Base-by-base conservation (phyloP, 352 stramenopile species). In the Phytophthora boehmeriae region DNA sequence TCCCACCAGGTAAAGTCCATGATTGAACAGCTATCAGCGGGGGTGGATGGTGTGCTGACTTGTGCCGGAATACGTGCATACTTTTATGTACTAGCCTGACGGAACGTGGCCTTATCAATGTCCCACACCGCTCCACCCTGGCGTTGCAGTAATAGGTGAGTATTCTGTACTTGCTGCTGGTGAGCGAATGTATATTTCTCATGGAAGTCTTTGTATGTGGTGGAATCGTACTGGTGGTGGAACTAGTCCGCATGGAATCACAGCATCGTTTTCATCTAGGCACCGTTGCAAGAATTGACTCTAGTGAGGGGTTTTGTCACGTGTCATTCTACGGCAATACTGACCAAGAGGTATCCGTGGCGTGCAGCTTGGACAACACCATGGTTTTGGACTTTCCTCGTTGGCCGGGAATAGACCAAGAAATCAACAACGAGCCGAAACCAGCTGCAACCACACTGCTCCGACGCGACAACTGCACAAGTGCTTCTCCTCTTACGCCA, bases 301-400 rank as follows among this genome's bases (percentile, higher is more conserved):
- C 48, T 4, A 57, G 45, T 10, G 68, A 80, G 39, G 49, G 54
- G 13, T 54, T 71, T 1, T 90, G 77, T 34, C 63, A 61, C 6
- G 70, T 84, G 23, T 68, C 63, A 43, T 67, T 65, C 32, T 49
- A 32, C 42, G 63, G 23, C 8, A 66, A 75, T 27, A 53, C 19
- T 39, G 41, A 46, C 6, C 28, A 57, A 22, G 62, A 76, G 2
- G 61, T 67, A n/a, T 72, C 54, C 8, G 47, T 81, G 5, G 30
- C 71, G 17, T 89, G 76, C 43, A 71, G 39, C 17, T 63, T 91
- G 16, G 68, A 83, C 13, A 62, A 73, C 5, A 66, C 90, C 14
- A 93, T 93, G 84, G 60, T 83, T 19, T 68, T 88, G 16, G 60
- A 71, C 16, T 66, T 72, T 42, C 46, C 75, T 2, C 73, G 68